Conservation (phyloP, 2,329 filamentous ascomycete species). For the Calcarisporium arbuscula region DNA sequence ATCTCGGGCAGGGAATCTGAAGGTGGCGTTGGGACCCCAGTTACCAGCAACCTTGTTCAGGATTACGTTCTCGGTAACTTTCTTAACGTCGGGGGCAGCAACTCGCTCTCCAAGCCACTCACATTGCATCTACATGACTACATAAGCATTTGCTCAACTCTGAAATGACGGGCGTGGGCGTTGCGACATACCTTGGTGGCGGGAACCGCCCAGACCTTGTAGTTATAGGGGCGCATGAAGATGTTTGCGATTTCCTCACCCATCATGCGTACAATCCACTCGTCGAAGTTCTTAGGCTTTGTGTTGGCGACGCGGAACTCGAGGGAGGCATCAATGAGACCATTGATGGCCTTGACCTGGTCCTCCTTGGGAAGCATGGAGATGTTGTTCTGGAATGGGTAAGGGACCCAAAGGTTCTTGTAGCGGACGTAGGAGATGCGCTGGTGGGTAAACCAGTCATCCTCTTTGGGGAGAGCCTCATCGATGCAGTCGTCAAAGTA, state of each 20-base stretch:
- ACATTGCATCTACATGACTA: constrained; percentile 81
- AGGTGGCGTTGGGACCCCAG: constrained; percentile 97
- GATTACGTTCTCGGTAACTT: constrained; percentile 87
- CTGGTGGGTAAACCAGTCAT: constrained; percentile 97
- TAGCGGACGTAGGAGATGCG: constrained; percentile 98
- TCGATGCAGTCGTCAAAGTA: constrained; percentile 99
- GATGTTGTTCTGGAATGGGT: constrained; percentile 99
- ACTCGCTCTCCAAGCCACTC: constrained; percentile 98
- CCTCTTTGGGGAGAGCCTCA: constrained; percentile 87
- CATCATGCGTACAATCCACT: constrained; percentile 94
- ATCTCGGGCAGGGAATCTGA: constrained; percentile 93
- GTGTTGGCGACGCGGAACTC: constrained; percentile 79
- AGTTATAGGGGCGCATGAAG: constrained; percentile 99
- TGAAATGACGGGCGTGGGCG: no score
- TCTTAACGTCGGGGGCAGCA: constrained; percentile 92
- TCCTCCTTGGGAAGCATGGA: constrained; percentile 97
- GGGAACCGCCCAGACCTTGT: constrained; percentile 98
- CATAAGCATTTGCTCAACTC: not conserved
- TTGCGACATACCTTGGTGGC: constrained; percentile 72
- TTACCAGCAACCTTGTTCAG: constrained; percentile 92
- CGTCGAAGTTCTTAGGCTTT: constrained; percentile 95
- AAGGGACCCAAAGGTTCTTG: constrained; percentile 94
- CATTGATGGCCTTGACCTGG: constrained; percentile 89
- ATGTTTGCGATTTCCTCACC: constrained; percentile 84
- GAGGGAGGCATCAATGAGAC: constrained; percentile 89